Evolutionary conservation across 2,329 filamentous ascomycete species (phyloP).

Genomic region (Coleophoma eucalyptorum): DNA sequence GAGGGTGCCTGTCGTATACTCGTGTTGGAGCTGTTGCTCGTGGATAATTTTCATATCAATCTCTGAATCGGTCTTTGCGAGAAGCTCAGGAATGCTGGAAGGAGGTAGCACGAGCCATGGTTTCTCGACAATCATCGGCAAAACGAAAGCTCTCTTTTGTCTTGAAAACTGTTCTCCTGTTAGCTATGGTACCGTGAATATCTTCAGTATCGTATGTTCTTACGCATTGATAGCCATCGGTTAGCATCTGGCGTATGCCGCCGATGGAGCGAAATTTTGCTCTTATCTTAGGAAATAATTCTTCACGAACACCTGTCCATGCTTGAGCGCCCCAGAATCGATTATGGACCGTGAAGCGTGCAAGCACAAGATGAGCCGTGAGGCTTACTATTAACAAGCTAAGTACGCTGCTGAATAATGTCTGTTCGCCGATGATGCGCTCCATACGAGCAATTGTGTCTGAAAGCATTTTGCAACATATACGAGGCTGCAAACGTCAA

Average conservation of each 20-base stretch:
- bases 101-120: not conserved
- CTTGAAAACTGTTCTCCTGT: not conserved
- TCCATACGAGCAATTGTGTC: not conserved
- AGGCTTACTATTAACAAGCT: not conserved
- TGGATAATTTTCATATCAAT: not conserved
- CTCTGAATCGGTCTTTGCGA: not conserved
- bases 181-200: not conserved
- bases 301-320: not conserved
- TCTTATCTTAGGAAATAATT: not conserved
- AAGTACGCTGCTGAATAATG: not conserved
- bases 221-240: not conserved
- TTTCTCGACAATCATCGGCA: not conserved
- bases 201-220: not conserved
- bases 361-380: not conserved
- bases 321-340: not conserved
- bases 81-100: not conserved
- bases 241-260: not conserved
- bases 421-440: not conserved
- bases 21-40: not conserved
- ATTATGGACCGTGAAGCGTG: not conserved
- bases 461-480: slow-evolving; percentile 1
- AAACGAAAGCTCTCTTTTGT: not conserved
- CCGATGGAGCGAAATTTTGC: not conserved
- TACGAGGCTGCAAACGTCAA: not conserved
- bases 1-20: not conserved